These are phyloP conservation scores for Daldinia sp. DNA, from an alignment of 2,329 filamentous ascomycete genomes.

Conservation along the genomic window DNA sequence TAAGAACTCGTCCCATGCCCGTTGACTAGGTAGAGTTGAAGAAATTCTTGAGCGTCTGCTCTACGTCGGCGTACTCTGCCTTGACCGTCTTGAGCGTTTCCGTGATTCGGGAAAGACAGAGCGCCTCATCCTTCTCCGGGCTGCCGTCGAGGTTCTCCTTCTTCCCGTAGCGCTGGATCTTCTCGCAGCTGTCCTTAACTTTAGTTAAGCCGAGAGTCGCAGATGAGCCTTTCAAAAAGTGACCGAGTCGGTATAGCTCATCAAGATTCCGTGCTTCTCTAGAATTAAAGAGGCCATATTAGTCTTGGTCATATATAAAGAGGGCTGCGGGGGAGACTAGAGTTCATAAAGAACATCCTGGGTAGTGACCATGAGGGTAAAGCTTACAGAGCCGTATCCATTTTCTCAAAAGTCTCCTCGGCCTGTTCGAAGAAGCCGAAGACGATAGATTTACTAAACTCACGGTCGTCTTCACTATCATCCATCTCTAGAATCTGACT, in stretches of 20 bases:
- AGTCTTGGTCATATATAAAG: constrained; percentile 30
- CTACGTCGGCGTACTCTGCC: constrained; percentile 79
- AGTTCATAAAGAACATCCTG: background rate
- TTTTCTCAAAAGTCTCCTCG: constrained; percentile 84
- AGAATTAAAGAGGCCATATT: constrained; percentile 39
- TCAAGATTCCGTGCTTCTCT: constrained; percentile 77
- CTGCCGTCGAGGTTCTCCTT: constrained; percentile 82
- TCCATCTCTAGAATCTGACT: constrained; percentile 99
- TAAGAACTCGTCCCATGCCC: constrained; percentile 19
- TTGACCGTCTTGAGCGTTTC: constrained; percentile 79
- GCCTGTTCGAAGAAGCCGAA: constrained; percentile 95
- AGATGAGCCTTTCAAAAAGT: constrained; percentile 97
- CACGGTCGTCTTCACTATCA: constrained; percentile 83
- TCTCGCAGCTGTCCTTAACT: constrained; percentile 93
- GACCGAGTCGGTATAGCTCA: constrained; percentile 85
- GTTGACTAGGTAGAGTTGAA: constrained; percentile 59
- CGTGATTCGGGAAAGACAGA: constrained; percentile 77
- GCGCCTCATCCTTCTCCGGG: constrained; percentile 72
- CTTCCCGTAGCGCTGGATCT: constrained; percentile 93
- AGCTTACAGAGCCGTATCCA: constrained; percentile 85
- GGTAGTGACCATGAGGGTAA: constrained; percentile 4
- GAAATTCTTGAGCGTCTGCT: constrained; percentile 77
- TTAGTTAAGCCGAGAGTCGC: constrained; percentile 92
- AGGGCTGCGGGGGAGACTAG: background rate
- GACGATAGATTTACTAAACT: constrained; percentile 91